Base-by-base conservation (phyloP, 176 grass and related monocot species). In the Triticum dicoccoides region DNA sequence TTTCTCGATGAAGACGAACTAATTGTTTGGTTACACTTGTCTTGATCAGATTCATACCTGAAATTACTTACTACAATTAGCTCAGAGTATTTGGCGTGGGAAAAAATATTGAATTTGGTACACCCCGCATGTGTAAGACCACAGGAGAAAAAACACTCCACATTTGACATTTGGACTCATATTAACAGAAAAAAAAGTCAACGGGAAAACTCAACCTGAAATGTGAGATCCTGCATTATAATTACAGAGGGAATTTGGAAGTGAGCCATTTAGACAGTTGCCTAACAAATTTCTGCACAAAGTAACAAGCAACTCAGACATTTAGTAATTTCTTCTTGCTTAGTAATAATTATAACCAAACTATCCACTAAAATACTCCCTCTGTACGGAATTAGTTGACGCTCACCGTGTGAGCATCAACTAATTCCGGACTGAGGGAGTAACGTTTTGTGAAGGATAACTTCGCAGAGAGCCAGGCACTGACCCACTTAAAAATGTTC, bases 271-370 rank as follows among this genome's bases (percentile, higher is more conserved):
- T 5, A 91, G 52, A 14, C 82, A 37, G 76, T 91, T 91, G 49
- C 79, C 59, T 21, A 70, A 81, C 27, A 91, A 70, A 72, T 91
- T 80, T 41, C 86, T 91, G 54, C 24, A 41, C 18, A 65, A 64
- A 80, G 21, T 24, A 25, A 35, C 8, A 51, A 1, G 14, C 14
- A 51, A 51, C 47, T 51, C 4, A 56, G 73, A 54, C 14, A 29
- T 18, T 76, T 13, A 10, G 9, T 41, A 51, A 29, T 17, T 7
- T 41, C 11, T 0, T 32, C 1, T 11, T 39, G 21, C 21, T 85
- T 47, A 51, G 47, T 52, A 37, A 76, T 33, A 23, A 66, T 54
- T 38, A 8, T 11, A 51, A 25, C 30, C 2, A 37, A 66, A 14
- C 32, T 78, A 30, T 73, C 2, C 30, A 54, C 61, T 69, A 56